phyloP scores from a whole-genome alignment of 257 asterid genomes.

The Solanum chmielewskii region DNA sequence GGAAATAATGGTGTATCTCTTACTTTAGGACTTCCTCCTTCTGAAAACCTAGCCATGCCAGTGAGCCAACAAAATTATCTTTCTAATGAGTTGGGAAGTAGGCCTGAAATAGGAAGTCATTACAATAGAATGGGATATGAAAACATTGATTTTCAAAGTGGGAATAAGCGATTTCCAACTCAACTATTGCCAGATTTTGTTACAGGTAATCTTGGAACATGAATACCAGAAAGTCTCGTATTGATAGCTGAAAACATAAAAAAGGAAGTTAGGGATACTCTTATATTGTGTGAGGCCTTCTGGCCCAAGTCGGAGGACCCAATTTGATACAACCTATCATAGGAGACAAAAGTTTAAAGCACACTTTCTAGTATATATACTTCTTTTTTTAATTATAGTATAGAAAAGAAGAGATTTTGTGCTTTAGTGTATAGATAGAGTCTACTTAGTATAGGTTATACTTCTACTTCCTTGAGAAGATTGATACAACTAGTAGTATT shows the following conservation, averaged over 20 bases:
- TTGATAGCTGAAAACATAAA: neutral
- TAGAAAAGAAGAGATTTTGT: neutral
- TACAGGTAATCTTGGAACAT: conserved; percentile 17
- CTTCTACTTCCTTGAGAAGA: neutral
- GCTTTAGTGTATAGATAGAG: neutral
- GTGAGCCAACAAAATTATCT: conserved; percentile 26
- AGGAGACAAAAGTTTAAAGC: neutral
- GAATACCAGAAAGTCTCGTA: neutral
- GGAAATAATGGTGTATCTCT: conserved; percentile 28
- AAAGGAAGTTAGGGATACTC: neutral
- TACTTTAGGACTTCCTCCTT: conserved; percentile 49
- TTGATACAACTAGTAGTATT: neutral
- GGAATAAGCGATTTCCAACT: conserved; percentile 33
- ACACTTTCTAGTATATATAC: neutral
- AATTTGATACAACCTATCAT: neutral
- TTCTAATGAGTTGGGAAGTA: conserved; percentile 20
- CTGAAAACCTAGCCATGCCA: conserved; percentile 21
- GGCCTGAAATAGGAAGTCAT: conserved; percentile 16
- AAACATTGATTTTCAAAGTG: conserved; percentile 40
- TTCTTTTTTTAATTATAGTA: neutral
- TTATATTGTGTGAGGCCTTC: neutral
- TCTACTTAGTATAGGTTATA: neutral
- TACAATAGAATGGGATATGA: conserved; percentile 22
- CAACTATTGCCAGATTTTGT: conserved; percentile 52
- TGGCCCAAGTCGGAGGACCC: neutral